Conservation (phyloP, 306 rosid species). For the Acmispon strigosus region DNA sequence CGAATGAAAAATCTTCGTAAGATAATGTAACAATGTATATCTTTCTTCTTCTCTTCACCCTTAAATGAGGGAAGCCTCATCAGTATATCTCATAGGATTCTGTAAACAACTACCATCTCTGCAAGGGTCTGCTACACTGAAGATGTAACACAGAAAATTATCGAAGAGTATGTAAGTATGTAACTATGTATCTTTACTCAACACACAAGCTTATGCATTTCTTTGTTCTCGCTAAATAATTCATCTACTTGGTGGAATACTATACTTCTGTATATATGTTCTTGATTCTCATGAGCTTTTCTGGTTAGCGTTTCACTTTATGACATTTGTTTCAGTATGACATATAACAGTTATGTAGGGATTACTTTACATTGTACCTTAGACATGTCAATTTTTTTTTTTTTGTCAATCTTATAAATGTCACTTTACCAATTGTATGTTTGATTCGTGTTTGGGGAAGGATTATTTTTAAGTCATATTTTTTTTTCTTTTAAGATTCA, state of each 20-base stretch:
- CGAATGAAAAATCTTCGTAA: too few species aligned
- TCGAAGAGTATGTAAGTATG: neutral
- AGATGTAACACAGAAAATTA: neutral
- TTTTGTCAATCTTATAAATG: too few species aligned
- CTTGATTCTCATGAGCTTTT: neutral
- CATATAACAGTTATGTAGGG: too few species aligned
- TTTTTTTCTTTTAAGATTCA: too few species aligned
- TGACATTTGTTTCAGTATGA: too few species aligned
- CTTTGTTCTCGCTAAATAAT: neutral
- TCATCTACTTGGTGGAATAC: neutral
- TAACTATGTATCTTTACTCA: neutral
- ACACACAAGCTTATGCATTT: neutral
- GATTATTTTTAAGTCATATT: too few species aligned
- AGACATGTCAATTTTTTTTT: too few species aligned
- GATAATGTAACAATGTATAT: too few species aligned
- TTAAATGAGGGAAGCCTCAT: neutral
- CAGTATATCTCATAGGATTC: neutral
- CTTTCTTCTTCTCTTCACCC: neutral
- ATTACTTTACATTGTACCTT: too few species aligned
- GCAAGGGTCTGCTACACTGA: neutral
- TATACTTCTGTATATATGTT: neutral
- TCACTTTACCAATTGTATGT: too few species aligned
- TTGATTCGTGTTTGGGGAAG: too few species aligned
- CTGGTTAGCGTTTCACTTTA: neutral
- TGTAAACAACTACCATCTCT: neutral